Evolutionary conservation across 352 stramenopile genomes (phyloP), one percentile per base, ranked within the genome.

Genomic region (Phytopythium delawarense): DNA sequence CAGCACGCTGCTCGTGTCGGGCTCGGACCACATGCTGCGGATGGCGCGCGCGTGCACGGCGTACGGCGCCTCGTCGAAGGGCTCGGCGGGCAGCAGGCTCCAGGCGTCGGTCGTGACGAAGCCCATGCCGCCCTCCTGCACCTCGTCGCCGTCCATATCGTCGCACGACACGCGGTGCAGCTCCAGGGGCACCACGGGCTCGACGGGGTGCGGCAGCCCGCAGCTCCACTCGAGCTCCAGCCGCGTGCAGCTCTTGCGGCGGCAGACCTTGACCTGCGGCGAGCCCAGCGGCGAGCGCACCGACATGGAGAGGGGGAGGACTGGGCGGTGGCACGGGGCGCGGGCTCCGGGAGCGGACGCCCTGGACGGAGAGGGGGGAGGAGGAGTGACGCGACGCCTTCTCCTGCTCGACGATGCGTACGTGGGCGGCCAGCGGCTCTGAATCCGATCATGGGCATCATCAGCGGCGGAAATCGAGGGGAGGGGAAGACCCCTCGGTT

Each of bases 1-100:
- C 21, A 71, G 65, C 25, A 92, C 67, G 32, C 75, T 46, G 51
- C 64, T 73, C 34, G 72, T 62, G 63, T 84, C 72, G 18, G 85
- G 79, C 39, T 88, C 79, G 49, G 52, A 62, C 81, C 81, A 93
- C 79, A 88, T 87, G 15, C 52, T 58, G 52, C 76, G 75, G 63
- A 89, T 78, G 42, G 67, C 59, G 12, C 57, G 61, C 23, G 68
- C 65, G 48, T 85, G 61, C 4, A 73, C 50, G 16, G 61, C 67
- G 50, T 77, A 79, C 34, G 76, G 73, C 35, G 69, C 63, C 28
- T 81, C 66, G 13, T 72, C 54, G 28, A 67, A 71, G n/a, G 67
- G 42, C n/a, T 66, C 70, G 21, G 51, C 55, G 23, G 68, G 50
- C 55, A 37, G 62, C 15, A 67, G 28, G 50, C 40, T 48, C 15